Conservation (phyloP, 2,329 filamentous ascomycete genomes). For the Lachnellula occidentalis region DNA sequence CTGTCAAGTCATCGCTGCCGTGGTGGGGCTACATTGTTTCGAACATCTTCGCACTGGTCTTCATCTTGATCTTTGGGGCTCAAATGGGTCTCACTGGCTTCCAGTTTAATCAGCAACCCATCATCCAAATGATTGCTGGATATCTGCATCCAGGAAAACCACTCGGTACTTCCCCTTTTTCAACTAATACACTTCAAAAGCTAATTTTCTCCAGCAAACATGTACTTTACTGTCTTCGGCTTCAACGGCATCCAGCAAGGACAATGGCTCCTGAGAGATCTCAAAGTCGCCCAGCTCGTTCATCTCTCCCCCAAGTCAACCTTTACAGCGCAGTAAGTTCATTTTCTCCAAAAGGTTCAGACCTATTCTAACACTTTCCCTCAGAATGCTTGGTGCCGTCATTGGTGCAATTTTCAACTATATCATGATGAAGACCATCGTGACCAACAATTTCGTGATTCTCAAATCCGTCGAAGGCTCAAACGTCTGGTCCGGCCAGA, state of each 20-base stretch:
- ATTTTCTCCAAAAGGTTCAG: not conserved
- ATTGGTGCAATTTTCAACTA: slow-evolving; percentile 41
- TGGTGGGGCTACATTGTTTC: slow-evolving; percentile 30
- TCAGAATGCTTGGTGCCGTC: slow-evolving; percentile 33
- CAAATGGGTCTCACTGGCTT: slow-evolving; percentile 41
- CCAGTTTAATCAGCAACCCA: slow-evolving; percentile 41
- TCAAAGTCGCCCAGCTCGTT: slow-evolving; percentile 49
- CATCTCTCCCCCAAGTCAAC: slow-evolving; percentile 58
- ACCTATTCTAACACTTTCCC: not conserved
- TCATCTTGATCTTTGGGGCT: slow-evolving; percentile 29
- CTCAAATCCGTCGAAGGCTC: slow-evolving; percentile 37
- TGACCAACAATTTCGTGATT: slow-evolving; percentile 38
- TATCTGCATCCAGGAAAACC: slow-evolving; percentile 50
- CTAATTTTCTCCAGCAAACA: slow-evolving; percentile 30
- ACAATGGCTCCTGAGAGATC: slow-evolving; percentile 40
- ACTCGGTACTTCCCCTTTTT: slow-evolving; percentile 50
- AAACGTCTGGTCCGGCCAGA: slow-evolving; percentile 43
- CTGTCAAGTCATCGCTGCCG: slow-evolving; percentile 55
- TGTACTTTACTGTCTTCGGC: slow-evolving; percentile 30
- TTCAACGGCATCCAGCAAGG: slow-evolving; percentile 42
- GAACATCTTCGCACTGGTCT: slow-evolving; percentile 23
- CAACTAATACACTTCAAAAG: slow-evolving; percentile 24
- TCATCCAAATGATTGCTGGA: slow-evolving; percentile 43
- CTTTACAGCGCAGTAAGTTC: slow-evolving; percentile 47
- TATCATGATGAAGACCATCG: slow-evolving; percentile 38